phyloP scores from a whole-genome alignment of 257 asterid genomes.

The Plectranthus barbatus region DNA sequence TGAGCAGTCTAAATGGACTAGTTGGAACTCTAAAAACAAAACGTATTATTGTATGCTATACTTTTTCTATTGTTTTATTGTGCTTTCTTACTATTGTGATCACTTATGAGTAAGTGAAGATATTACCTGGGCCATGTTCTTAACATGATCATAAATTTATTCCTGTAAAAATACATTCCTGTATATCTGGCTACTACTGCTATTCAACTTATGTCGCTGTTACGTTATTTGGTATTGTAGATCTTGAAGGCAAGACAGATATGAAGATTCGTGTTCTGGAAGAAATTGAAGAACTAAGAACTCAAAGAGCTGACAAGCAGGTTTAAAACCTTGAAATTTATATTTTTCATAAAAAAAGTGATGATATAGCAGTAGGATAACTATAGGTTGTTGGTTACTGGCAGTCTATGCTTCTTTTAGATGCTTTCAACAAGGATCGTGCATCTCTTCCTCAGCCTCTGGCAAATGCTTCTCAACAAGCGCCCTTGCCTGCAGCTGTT shows the following conservation, averaged over 20 bases:
- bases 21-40: not conserved
- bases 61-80: too few relatives aligned
- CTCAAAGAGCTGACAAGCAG: constrained; percentile 93
- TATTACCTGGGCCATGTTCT: not conserved
- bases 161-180: not conserved
- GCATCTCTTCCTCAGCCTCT: constrained; percentile 90
- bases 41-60: not conserved
- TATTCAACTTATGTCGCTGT: constrained; percentile 6
- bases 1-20: not conserved
- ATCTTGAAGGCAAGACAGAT: constrained; percentile 94
- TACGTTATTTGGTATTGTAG: constrained; percentile 29
- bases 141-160: not conserved
- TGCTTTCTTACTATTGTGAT: not conserved
- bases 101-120: not conserved
- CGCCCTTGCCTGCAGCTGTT: constrained; percentile 62
- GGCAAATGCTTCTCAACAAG: constrained; percentile 44
- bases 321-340: constrained; percentile 26
- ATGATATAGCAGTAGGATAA: constrained; percentile 7
- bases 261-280: constrained; percentile 83
- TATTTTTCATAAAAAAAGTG: not conserved
- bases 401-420: constrained; percentile 92
- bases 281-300: constrained; percentile 82
- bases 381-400: constrained; percentile 17
- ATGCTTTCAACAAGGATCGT: constrained; percentile 97
- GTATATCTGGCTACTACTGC: constrained; percentile 8